phyloP scores from a whole-genome alignment of 176 grass and related monocot species.

The Oryza officinalis region DNA sequence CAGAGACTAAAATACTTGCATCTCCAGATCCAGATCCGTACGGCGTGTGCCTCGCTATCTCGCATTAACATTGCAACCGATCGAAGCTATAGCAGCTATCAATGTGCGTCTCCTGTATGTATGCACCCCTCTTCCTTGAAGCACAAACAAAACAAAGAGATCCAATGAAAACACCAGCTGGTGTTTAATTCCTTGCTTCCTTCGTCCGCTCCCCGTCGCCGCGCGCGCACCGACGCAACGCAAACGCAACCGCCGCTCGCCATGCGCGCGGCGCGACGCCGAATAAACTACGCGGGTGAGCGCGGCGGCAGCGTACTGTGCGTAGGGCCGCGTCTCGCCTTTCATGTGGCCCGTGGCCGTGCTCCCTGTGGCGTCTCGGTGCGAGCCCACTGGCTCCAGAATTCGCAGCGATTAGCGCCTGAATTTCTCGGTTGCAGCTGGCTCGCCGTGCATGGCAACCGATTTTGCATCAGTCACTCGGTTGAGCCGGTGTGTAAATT shows the following conservation, averaged over 20 bases:
- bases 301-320: no score
- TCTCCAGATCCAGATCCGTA: not conserved
- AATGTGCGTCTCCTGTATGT: not conserved
- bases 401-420: no score
- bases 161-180: not conserved
- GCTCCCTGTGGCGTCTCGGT: no score
- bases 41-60: not conserved
- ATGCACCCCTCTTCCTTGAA: not conserved
- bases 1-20: not conserved
- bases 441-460: no score
- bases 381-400: no score
- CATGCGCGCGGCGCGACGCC: no score
- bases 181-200: not conserved
- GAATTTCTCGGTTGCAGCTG: no score
- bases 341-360: no score
- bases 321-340: no score
- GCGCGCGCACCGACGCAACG: slow-evolving; percentile 4
- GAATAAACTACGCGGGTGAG: no score
- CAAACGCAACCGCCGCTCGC: not conserved
- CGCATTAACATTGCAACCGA: not conserved
- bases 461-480: no score
- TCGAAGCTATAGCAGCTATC: not conserved
- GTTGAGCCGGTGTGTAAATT: no score
- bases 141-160: slow-evolving; percentile 1
- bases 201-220: not conserved